Percentiles rank a stretch among this genome's conserved stretches.
Evolutionary conservation across 306 rosid genomes (phyloP).

Genomic region (Prinsepia uniflora): DNA sequence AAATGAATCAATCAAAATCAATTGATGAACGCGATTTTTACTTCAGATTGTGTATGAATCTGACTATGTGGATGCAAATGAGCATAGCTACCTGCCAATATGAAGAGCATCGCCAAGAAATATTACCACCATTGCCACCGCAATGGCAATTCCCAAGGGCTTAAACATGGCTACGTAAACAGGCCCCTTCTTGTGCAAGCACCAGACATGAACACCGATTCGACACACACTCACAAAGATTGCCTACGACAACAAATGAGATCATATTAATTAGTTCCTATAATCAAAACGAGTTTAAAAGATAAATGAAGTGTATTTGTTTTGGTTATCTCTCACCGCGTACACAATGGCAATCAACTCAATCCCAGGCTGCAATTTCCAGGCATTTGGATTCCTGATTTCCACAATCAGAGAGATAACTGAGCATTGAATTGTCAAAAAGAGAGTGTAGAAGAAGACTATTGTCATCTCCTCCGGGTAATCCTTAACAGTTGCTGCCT

Average conservation of each 20-base stretch:
- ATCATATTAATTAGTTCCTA: background rate
- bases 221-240: slow-evolving; percentile 32
- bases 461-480: slow-evolving; percentile 38
- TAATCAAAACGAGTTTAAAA: background rate
- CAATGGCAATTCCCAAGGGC: slow-evolving; percentile 36
- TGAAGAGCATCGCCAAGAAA: slow-evolving; percentile 33
- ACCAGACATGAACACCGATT: slow-evolving; percentile 29
- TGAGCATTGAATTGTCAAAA: slow-evolving; percentile 27
- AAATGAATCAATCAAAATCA: background rate
- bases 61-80: background rate
- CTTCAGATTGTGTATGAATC: background rate
- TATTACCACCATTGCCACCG: slow-evolving; percentile 23
- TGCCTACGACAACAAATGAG: slow-evolving; percentile 20
- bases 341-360: slow-evolving; percentile 26
- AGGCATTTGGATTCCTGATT: slow-evolving; percentile 20
- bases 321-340: slow-evolving; percentile 18
- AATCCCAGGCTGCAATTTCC: slow-evolving; percentile 32
- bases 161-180: slow-evolving; percentile 42
- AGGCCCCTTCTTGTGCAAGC: slow-evolving; percentile 40
- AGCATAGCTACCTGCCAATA: slow-evolving; percentile 40
- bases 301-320: too few relatives aligned
- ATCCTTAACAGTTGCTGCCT: slow-evolving; percentile 31
- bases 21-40: background rate
- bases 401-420: slow-evolving; percentile 22
- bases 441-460: slow-evolving; percentile 39